These are phyloP conservation scores for Boletellus emodensis DNA, from an alignment of 768 basidiomycete species.

Conservation along the genomic window DNA sequence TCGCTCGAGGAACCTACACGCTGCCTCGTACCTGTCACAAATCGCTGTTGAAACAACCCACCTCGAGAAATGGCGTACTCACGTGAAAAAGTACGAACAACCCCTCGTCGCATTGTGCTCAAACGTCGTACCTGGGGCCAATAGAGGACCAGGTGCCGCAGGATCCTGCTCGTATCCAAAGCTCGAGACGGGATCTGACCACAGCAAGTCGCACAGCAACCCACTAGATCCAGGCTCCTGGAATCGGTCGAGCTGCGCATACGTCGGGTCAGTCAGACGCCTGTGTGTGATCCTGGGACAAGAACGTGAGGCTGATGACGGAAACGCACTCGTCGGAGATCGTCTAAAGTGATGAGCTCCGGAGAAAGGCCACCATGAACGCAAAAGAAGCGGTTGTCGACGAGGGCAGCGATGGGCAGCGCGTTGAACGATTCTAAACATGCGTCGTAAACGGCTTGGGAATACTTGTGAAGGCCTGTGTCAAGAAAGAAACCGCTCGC, in stretches of 20 bases:
- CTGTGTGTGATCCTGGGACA: background rate
- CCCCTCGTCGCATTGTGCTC: constrained; percentile 84
- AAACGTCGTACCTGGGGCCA: constrained; percentile 59
- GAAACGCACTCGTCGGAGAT: constrained; percentile 58
- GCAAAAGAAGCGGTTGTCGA: constrained; percentile 95
- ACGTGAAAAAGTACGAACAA: constrained; percentile 93
- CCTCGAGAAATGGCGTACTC: constrained; percentile 28
- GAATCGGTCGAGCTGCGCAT: constrained; percentile 80
- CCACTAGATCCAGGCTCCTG: constrained; percentile 91
- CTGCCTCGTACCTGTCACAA: constrained; percentile 71
- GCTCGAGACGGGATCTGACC: constrained; percentile 90
- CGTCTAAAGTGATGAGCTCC: constrained; percentile 72
- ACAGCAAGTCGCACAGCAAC: constrained; percentile 89
- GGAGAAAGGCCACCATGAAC: constrained; percentile 97
- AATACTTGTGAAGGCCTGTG: constrained; percentile 27
- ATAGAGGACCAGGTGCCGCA: constrained; percentile 42
- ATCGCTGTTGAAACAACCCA: background rate
- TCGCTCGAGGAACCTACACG: constrained; percentile 89
- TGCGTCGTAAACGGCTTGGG: constrained; percentile 75
- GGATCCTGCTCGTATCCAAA: constrained; percentile 79
- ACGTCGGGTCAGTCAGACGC: constrained; percentile 5
- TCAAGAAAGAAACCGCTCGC: constrained; percentile 8
- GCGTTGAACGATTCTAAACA: constrained; percentile 88
- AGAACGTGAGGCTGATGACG: background rate
- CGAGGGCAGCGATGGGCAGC: constrained; percentile 84